Percentiles rank a stretch among this genome's conserved stretches.
These are phyloP conservation scores for Penstemon eatonii DNA, from an alignment of 257 asterid species.

Conservation along the genomic window DNA sequence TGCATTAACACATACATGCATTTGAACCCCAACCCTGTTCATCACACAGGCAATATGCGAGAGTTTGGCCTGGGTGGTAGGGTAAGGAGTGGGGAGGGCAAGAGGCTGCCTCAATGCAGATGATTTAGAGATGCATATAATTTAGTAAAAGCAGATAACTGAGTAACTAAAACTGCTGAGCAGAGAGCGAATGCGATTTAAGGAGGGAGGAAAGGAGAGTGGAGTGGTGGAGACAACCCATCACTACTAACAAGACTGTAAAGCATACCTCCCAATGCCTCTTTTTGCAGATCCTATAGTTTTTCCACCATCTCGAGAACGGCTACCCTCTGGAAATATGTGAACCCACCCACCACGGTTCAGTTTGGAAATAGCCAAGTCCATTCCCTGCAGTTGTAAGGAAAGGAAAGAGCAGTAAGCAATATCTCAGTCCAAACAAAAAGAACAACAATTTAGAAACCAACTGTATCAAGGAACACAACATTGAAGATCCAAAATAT, in stretches of 20 bases:
- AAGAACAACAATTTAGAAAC: neutral
- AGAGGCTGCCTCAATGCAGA: neutral
- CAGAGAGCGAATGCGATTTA: slow-evolving; percentile 14
- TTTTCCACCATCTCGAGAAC: slow-evolving; percentile 91
- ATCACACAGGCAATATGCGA: slow-evolving; percentile 9
- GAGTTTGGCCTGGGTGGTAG: neutral
- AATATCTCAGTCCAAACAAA: neutral
- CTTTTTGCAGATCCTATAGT: slow-evolving; percentile 73
- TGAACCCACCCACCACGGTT: slow-evolving; percentile 95
- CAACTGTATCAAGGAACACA: slow-evolving; percentile 6
- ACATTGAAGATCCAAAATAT: slow-evolving; percentile 2
- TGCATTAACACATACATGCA: neutral
- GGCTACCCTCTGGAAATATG: slow-evolving; percentile 95
- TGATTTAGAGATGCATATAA: slow-evolving; percentile 1
- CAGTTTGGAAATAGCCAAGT: slow-evolving; percentile 82
- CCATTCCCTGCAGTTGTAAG: slow-evolving; percentile 71
- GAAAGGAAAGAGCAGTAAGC: slow-evolving; percentile 13
- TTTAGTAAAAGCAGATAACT: slow-evolving; percentile 14
- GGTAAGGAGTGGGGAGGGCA: neutral
- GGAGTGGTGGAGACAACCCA: neutral
- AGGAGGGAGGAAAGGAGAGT: slow-evolving; percentile 2
- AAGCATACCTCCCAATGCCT: slow-evolving; percentile 75
- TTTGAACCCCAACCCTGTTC: neutral
- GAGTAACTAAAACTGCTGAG: slow-evolving; percentile 2
- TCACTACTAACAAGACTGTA: neutral